A percentile compares a stretch with the other conserved stretches of the same genome.
These are phyloP conservation scores for Ceratocystis huliohia DNA, from an alignment of 2,329 filamentous ascomycete genomes.

Conservation along the genomic window DNA sequence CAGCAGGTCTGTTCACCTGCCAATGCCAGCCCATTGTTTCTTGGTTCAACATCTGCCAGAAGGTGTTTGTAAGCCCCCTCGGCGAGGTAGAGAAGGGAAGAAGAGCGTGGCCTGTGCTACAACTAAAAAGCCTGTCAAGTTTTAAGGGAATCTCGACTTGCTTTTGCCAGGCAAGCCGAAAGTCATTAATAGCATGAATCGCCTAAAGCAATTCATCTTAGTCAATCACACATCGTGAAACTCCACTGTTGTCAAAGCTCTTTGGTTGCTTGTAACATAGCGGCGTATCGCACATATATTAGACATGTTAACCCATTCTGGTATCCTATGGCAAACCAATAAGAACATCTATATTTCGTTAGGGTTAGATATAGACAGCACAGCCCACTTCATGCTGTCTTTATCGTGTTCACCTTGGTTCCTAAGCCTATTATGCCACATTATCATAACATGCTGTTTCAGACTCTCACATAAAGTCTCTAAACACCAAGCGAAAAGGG, in stretches of 20 bases:
- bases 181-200: not conserved
- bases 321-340: not conserved
- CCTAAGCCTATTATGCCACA: too few species aligned
- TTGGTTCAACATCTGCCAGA: not conserved
- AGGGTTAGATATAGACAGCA: not conserved
- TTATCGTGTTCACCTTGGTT: too few species aligned
- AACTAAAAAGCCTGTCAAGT: not conserved
- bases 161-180: not conserved
- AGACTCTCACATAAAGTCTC: not conserved
- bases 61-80: not conserved
- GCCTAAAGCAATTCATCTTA: slow-evolving; percentile 4
- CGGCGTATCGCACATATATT: not conserved
- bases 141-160: not conserved
- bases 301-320: not conserved
- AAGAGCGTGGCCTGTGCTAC: not conserved
- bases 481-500: not conserved
- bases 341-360: not conserved
- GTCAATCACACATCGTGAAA: slow-evolving; percentile 9
- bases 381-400: too few species aligned
- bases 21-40: not conserved
- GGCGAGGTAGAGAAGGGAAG: not conserved
- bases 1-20: not conserved
- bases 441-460: not conserved
- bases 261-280: not conserved
- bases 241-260: slow-evolving; percentile 2